phyloP scores from a whole-genome alignment of 345 rosid species.

The Toxicodendron radicans region DNA sequence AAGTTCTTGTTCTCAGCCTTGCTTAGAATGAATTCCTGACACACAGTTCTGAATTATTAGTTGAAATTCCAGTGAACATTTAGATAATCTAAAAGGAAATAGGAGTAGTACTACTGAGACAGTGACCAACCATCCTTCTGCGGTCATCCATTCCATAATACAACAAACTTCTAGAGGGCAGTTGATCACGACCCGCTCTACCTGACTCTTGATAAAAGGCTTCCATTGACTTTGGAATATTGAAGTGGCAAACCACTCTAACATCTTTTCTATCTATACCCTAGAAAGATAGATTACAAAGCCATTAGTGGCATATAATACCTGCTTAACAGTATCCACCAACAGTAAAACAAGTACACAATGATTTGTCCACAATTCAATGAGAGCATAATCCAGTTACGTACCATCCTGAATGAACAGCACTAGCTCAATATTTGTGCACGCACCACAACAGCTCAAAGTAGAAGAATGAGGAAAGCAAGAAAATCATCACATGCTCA shows the following conservation, averaged over 20 bases:
- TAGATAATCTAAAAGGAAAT: constrained; percentile 15
- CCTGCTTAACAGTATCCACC: not conserved
- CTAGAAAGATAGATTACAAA: constrained; percentile 36
- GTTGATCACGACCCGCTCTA: constrained; percentile 96
- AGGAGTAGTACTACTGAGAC: not conserved
- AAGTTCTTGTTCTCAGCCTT: constrained; percentile 61
- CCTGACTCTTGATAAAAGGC: constrained; percentile 99
- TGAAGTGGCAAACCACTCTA: constrained; percentile 87
- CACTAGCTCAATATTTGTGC: constrained; percentile 38
- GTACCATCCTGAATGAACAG: constrained; percentile 85
- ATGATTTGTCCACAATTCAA: constrained; percentile 4
- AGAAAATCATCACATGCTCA: constrained; percentile 37
- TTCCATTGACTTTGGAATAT: constrained; percentile 97
- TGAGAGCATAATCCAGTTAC: constrained; percentile 23
- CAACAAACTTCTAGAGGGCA: constrained; percentile 75
- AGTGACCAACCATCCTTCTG: constrained; percentile 66
- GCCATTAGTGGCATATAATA: constrained; percentile 20
- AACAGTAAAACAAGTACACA: not conserved
- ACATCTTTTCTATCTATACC: constrained; percentile 98
- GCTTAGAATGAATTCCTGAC: constrained; percentile 80
- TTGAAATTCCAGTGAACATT: constrained; percentile 8
- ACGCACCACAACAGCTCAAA: constrained; percentile 53
- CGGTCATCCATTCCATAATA: constrained; percentile 94
- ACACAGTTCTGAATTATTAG: constrained; percentile 24
- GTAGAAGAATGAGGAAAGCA: constrained; percentile 31